phyloP scores from a whole-genome alignment of 805 yeast genomes.

The Starmerella riodocensis region DNA sequence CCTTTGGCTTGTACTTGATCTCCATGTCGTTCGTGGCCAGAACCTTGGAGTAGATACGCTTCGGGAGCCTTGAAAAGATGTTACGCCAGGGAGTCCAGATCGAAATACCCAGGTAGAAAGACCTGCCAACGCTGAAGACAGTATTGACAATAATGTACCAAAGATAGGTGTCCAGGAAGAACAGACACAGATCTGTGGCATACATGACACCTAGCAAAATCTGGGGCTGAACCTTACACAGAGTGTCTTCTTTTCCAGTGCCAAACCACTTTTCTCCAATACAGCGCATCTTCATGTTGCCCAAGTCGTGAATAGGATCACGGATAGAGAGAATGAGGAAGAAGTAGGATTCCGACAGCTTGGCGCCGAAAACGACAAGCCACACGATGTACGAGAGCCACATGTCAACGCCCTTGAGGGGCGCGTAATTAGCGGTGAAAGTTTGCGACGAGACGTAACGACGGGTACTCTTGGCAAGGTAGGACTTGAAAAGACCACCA shows the following conservation, averaged over 20 bases:
- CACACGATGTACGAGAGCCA: slow-evolving; percentile 91
- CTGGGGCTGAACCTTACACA: slow-evolving; percentile 78
- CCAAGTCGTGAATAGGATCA: slow-evolving; percentile 87
- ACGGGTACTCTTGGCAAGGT: slow-evolving; percentile 75
- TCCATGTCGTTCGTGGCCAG: slow-evolving; percentile 99
- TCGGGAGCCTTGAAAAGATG: slow-evolving; percentile 92
- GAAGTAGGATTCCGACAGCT: slow-evolving; percentile 79
- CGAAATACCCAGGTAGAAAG: slow-evolving; percentile 97
- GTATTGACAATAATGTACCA: slow-evolving; percentile 97
- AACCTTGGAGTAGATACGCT: slow-evolving; percentile 95
- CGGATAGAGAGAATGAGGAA: slow-evolving; percentile 77
- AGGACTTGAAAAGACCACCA: slow-evolving; percentile 90
- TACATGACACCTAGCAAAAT: slow-evolving; percentile 87
- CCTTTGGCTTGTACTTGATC: slow-evolving; percentile 96
- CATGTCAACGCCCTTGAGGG: slow-evolving; percentile 77
- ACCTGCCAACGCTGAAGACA: slow-evolving; percentile 90
- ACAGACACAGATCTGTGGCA: slow-evolving; percentile 80
- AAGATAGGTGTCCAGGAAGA: slow-evolving; percentile 97
- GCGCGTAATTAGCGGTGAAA: slow-evolving; percentile 82
- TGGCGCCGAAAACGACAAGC: slow-evolving; percentile 79
- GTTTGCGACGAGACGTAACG: slow-evolving; percentile 86
- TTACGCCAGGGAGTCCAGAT: slow-evolving; percentile 99
- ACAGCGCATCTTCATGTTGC: slow-evolving; percentile 83
- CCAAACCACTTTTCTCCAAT: slow-evolving; percentile 90
- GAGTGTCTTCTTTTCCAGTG: slow-evolving; percentile 26